Base-by-base conservation (phyloP, 1,139 yeast species). In the Ogataea hybrid region DNA sequence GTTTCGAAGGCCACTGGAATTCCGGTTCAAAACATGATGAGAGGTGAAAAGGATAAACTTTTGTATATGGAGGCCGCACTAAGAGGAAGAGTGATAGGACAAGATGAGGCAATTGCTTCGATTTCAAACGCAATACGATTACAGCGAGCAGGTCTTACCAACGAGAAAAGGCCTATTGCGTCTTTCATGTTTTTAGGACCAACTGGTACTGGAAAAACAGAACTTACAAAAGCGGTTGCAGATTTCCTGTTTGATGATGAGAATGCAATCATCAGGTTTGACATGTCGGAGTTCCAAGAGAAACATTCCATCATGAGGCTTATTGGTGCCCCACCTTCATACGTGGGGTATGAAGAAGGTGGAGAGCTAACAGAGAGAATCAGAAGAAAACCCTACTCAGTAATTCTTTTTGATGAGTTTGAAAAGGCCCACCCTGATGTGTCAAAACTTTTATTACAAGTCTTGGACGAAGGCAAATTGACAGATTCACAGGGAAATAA, bases 181-280 rank as follows among this genome's bases (percentile, higher is more conserved):
- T 85, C 95, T 43, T 92, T 92, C 63, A 83, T 92, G 83, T 92
- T 92, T 64, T 70, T 92, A 52, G 98, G 98, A 15, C 97, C 97
- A 31, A 90, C 97, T 0, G 98, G 98, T 67, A 90, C 97, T 0
- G 98, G 98, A 67, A 92, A 92, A 64, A 92, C 98, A 0, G 97
- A 90, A 62, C 73, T 92, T 42, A 89, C 97, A 6, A 92, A 92
- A 63, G 81, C 94, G 0, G 74, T 92, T 46, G 96, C 97, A 1
- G 89, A 88, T 56, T 92, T 92, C 56, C 67, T 92, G 53, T 92
- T 92, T 65, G 92, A 89, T 58, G 92, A 90, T 62, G 89, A 86
- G 56, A 74, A 79, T 35, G 78, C 96, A 6, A 90, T 92, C 22
- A 79, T 89, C 25, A 74, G 97, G 53, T 90, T 92, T 62, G 98